Base-by-base conservation (phyloP, 116 monocot species). In the Cymodocea nodosa region DNA sequence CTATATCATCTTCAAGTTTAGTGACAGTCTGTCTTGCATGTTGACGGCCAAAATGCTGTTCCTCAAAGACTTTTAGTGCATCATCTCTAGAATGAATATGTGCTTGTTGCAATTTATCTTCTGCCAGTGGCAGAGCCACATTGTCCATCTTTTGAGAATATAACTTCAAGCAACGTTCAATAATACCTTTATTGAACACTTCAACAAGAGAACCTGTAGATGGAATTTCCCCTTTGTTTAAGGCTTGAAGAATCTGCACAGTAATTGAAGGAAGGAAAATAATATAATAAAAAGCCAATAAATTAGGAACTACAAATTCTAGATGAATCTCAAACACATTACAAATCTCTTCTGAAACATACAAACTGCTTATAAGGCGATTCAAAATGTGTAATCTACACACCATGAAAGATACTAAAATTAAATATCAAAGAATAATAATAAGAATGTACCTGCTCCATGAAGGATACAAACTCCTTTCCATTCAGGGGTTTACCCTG, bases 191-290 rank as follows among this genome's bases (percentile, higher is more conserved):
- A 57, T 99, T 99, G 75, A 92, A 99, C 58, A 99, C 78, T 71
- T 92, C 99, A 59, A 99, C 99, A 71, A 99, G 80, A 65, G 99
- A 99, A 68, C 99, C 99, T 39, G 98, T 99, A 48, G 92, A 75
- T 36, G 98, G 98, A 77, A 98, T 98, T 78, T 98, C 98, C 51
- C 98, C 98, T 86, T 92, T 86, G 64, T 98, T 98, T 74, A 98
- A 78, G n/a, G 98, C 98, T 69, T 98, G 92, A 70, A 98, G 86
- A 73, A 98, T 92, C 98, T 98, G 72, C 63, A 76, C 50, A 50
- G 39, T 57, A 66, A 65, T 64, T 34, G 14, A 67, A 61, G 10
- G n/a, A 62, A 58, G 39, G 37, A 35, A 36, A 55, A 30, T 30
- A 39, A 14, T 35, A 64, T 40, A 2, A 20, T 20, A 23, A 9